Conservation (phyloP, 2,329 filamentous ascomycete species). For the Talaromyces sp. region DNA sequence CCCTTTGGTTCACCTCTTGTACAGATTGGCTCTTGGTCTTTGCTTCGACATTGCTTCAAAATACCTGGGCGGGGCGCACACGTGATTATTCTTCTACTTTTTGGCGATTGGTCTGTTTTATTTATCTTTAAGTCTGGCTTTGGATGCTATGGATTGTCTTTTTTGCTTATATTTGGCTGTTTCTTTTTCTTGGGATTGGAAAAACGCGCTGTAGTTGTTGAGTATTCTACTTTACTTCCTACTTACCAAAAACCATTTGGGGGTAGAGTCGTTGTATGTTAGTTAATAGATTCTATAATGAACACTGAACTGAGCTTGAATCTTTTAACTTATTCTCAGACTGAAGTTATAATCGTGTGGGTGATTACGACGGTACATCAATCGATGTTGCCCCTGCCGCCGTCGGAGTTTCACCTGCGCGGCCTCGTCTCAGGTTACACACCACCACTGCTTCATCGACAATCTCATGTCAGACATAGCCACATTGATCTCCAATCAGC, state of each 20-base stretch:
- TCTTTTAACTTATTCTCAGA: too few relatives aligned
- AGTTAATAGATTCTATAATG: slow-evolving; percentile 11
- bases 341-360: too few relatives aligned
- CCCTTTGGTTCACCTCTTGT: slow-evolving; percentile 8
- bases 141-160: neutral
- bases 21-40: slow-evolving; percentile 8
- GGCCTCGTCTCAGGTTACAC: neutral
- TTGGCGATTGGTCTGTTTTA: neutral
- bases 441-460: neutral
- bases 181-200: neutral
- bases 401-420: neutral
- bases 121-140: neutral
- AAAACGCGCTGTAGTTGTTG: neutral
- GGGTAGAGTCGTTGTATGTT: slow-evolving; percentile 7
- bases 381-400: neutral
- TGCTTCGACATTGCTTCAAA: slow-evolving; percentile 10
- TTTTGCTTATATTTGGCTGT: slow-evolving; percentile 5
- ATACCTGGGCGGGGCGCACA: slow-evolving; percentile 7
- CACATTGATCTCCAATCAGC: neutral
- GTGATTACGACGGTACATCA: neutral
- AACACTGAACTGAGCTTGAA: neutral
- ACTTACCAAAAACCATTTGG: neutral
- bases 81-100: slow-evolving; percentile 1
- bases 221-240: neutral
- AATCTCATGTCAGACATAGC: neutral